These are phyloP conservation scores for Russula olivacea DNA, from an alignment of 768 basidiomycete genomes.

Conservation along the genomic window DNA sequence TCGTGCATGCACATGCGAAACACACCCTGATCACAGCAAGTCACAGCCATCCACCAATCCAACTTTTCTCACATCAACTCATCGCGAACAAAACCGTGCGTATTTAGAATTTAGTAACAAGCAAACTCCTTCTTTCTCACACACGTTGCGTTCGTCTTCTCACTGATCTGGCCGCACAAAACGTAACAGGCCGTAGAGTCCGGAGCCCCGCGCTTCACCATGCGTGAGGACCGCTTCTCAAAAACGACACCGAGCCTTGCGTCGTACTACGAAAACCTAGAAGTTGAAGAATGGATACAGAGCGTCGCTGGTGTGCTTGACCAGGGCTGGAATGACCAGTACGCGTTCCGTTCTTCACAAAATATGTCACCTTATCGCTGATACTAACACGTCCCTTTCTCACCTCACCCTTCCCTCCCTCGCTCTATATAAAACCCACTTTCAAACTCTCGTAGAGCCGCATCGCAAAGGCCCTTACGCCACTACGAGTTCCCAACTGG, in stretches of 20 bases:
- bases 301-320: constrained; percentile 81
- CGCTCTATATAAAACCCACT: not conserved
- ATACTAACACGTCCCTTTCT: not conserved
- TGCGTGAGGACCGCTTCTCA: constrained; percentile 68
- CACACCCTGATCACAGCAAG: constrained; percentile 53
- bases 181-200: constrained; percentile 62
- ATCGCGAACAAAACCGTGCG: constrained; percentile 72
- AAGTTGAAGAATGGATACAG: constrained; percentile 94
- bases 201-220: constrained; percentile 54
- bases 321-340: constrained; percentile 88
- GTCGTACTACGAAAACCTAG: constrained; percentile 67
- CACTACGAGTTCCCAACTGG: constrained; percentile 97
- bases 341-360: constrained; percentile 27
- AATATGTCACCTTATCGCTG: not conserved
- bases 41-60: constrained; percentile 49
- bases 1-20: constrained; percentile 75
- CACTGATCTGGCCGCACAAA: not conserved
- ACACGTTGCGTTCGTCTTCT: not conserved
- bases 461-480: constrained; percentile 48
- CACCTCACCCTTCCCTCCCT: not conserved
- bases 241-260: constrained; percentile 80
- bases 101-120: not conserved
- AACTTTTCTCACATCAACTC: constrained; percentile 81
- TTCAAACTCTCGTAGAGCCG: constrained; percentile 40
- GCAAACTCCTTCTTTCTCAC: not conserved